phyloP scores from a whole-genome alignment of 805 yeast genomes.

The Spathaspora boniae region DNA sequence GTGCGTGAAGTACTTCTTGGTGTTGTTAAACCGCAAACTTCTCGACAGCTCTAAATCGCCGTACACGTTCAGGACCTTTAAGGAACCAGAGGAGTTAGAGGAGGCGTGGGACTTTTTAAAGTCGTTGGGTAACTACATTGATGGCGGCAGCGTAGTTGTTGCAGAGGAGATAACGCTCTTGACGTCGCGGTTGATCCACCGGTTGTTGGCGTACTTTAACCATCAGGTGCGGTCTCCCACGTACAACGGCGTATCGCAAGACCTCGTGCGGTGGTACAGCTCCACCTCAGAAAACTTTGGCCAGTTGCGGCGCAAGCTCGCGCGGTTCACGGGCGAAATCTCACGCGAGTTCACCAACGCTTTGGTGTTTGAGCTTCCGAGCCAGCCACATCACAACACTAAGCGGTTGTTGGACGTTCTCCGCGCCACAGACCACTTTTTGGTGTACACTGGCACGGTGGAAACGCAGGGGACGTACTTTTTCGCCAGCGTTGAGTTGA shows the following conservation, averaged over 20 bases:
- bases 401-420: conserved; percentile 55
- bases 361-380: conserved; percentile 51
- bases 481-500: conserved; percentile 65
- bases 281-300: conserved; percentile 69
- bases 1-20: conserved; percentile 69
- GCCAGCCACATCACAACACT: conserved; percentile 37
- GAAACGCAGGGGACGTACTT: conserved; percentile 77
- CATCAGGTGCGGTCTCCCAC: conserved; percentile 67
- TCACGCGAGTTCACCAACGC: conserved; percentile 74
- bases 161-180: conserved; percentile 72
- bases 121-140: conserved; percentile 72
- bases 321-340: conserved; percentile 68
- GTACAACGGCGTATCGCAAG: conserved; percentile 34
- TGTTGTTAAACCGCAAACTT: conserved; percentile 69
- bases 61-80: conserved; percentile 72
- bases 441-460: conserved; percentile 68
- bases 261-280: conserved; percentile 59
- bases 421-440: conserved; percentile 65
- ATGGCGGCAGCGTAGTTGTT: conserved; percentile 75
- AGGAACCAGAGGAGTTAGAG: conserved; percentile 88
- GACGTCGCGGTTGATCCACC: conserved; percentile 61
- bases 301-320: conserved; percentile 73
- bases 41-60: conserved; percentile 67
- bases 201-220: conserved; percentile 67
- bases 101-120: conserved; percentile 76